A percentile compares a stretch with the other conserved stretches of the same genome.
These are phyloP conservation scores for Dipteronia sinensis DNA, from an alignment of 345 rosid genomes.

Conservation along the genomic window DNA sequence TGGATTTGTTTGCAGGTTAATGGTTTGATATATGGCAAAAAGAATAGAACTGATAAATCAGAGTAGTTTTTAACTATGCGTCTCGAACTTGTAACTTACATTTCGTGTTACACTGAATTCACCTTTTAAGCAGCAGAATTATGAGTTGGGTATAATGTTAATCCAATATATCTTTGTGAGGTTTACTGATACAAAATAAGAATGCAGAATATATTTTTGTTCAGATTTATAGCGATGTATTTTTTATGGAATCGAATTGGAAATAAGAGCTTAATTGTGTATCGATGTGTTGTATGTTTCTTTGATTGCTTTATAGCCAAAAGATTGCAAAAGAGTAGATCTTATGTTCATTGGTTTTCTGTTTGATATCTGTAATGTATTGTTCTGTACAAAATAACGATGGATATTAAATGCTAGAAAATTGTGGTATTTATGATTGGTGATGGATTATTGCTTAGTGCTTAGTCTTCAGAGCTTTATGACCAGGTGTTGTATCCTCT, in stretches of 20 bases:
- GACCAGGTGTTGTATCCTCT: background rate
- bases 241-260: background rate
- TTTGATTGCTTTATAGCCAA: background rate
- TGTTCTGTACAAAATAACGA: background rate
- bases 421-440: background rate
- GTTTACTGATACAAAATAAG: background rate
- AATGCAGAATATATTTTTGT: background rate
- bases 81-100: slow-evolving; percentile 23
- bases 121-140: background rate
- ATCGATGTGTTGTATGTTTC: background rate
- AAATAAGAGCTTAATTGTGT: slow-evolving; percentile 3
- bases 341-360: background rate
- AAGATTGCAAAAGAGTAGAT: background rate
- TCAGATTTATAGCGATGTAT: background rate
- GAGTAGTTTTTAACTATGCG: slow-evolving; percentile 23
- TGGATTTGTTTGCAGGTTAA: slow-evolving; percentile 48
- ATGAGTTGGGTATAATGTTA: background rate
- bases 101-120: background rate
- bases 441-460: background rate
- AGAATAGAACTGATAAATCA: slow-evolving; percentile 41
- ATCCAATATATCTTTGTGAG: background rate
- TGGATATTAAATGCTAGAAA: background rate
- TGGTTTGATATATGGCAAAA: slow-evolving; percentile 70
- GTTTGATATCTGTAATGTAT: too few relatives aligned
- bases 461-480: background rate